These are phyloP conservation scores for Carex sylvatica DNA, from an alignment of 202 grass and related monocot genomes.

Conservation along the genomic window DNA sequence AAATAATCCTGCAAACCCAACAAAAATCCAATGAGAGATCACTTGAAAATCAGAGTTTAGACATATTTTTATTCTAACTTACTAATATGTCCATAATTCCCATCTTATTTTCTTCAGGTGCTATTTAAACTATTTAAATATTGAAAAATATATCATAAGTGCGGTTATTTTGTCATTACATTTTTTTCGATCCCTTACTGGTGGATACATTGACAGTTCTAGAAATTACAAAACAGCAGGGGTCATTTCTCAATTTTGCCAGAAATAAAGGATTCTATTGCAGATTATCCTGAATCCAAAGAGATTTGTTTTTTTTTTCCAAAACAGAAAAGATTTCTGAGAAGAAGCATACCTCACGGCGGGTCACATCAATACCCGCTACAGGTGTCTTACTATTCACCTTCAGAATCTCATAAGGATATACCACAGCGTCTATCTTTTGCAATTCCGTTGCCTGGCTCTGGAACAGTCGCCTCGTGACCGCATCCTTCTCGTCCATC, in stretches of 20 bases:
- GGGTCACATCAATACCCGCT: constrained; percentile 27
- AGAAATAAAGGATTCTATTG: background rate
- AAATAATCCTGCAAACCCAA: constrained; percentile 26
- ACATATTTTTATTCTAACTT: background rate
- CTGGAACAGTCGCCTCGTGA: background rate
- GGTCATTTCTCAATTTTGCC: background rate
- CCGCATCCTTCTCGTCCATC: constrained; percentile 15
- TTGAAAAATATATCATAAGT: background rate
- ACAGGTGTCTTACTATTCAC: constrained; percentile 20
- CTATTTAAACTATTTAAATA: too few species aligned
- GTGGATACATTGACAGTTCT: background rate
- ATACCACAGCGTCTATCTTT: background rate
- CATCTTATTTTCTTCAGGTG: background rate
- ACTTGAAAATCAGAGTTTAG: background rate
- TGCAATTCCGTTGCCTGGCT: constrained; percentile 1
- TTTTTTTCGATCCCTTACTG: background rate
- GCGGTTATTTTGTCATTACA: background rate
- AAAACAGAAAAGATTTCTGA: background rate
- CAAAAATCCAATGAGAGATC: background rate
- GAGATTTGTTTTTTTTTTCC: background rate
- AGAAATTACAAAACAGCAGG: background rate
- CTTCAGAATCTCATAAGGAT: constrained; percentile 34
- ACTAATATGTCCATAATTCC: background rate
- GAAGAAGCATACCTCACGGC: constrained; percentile 31
- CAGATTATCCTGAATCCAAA: background rate